Evolutionary conservation across 2,329 filamentous ascomycete genomes (phyloP), one percentile per base, ranked within the genome.

Genomic region (Pseudocercospora ulei): DNA sequence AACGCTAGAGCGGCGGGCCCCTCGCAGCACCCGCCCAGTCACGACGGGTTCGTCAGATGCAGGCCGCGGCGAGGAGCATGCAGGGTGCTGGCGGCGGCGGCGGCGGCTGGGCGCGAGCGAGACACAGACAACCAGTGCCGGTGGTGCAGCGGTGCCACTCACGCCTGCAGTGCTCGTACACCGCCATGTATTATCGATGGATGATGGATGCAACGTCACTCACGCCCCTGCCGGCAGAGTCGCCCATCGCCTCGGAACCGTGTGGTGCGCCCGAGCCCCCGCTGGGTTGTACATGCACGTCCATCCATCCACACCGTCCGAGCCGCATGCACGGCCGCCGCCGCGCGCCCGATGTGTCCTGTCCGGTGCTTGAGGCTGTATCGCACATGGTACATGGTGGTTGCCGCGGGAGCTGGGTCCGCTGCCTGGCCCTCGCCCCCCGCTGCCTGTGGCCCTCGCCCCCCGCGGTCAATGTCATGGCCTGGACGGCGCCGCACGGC

Each of bases 241-340:
- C 17, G 35, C 18, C 38, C 26, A 23, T 41, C 38, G 29, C 33
- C n/a, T n/a, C n/a, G n/a, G n/a, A n/a, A n/a, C n/a, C n/a, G n/a
- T n/a, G n/a, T n/a, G n/a, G n/a, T n/a, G n/a, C n/a, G n/a, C n/a
- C n/a, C n/a, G n/a, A n/a, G n/a, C n/a, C n/a, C n/a, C n/a, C n/a
- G n/a, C n/a, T n/a, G n/a, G n/a, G n/a, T n/a, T n/a, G n/a, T n/a
- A n/a, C n/a, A n/a, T n/a, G n/a, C 16, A 22, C 30, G n/a, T 9
- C 30, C 11, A 19, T 34, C 19, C 25, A 13, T 30, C 35, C 35
- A 23, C 25, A 38, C 37, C 28, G 37, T 22, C 30, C 18, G 35
- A 29, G 40, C 40, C 35, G 35, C 40, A 35, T 35, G 30, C 31
- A 39, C 23, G n/a, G 33, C 33, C 11, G 14, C n/a, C 35, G n/a